phyloP scores from a whole-genome alignment of 1,284 basidiomycete species.

The Marasmius oreades region DNA sequence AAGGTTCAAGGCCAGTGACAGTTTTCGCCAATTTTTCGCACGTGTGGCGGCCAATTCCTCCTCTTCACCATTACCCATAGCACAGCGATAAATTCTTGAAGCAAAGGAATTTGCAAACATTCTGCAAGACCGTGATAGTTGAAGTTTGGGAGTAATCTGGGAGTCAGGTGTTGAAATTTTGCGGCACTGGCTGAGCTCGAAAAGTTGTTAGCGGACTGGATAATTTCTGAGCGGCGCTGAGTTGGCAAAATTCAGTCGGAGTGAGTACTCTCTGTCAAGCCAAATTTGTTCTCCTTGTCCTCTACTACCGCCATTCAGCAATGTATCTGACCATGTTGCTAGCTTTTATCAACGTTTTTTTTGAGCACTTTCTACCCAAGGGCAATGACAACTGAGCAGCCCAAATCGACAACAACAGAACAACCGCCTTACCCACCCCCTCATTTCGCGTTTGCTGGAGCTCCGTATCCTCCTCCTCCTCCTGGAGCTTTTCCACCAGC shows the following conservation, averaged over 20 bases:
- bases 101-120: neutral
- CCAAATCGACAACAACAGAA: constrained; percentile 10
- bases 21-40: neutral
- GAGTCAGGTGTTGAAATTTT: neutral
- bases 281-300: neutral
- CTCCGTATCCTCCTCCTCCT: constrained; percentile 8
- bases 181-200: constrained; percentile 11
- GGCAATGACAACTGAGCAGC: constrained; percentile 13
- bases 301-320: neutral
- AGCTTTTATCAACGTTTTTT: neutral
- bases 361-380: neutral
- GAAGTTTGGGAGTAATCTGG: neutral
- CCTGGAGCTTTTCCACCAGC: constrained; percentile 17
- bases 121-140: no score
- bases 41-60: neutral
- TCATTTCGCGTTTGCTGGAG: constrained; percentile 1
- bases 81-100: neutral
- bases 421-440: constrained; percentile 5
- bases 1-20: neutral
- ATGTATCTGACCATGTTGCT: neutral
- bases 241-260: constrained; percentile 13
- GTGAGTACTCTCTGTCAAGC: constrained; percentile 6
- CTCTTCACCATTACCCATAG: neutral
- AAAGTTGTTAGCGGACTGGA: constrained; percentile 9
- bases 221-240: constrained; percentile 15